phyloP scores from a whole-genome alignment of 1,139 yeast genomes.

The Yamadazyma mexicana region DNA sequence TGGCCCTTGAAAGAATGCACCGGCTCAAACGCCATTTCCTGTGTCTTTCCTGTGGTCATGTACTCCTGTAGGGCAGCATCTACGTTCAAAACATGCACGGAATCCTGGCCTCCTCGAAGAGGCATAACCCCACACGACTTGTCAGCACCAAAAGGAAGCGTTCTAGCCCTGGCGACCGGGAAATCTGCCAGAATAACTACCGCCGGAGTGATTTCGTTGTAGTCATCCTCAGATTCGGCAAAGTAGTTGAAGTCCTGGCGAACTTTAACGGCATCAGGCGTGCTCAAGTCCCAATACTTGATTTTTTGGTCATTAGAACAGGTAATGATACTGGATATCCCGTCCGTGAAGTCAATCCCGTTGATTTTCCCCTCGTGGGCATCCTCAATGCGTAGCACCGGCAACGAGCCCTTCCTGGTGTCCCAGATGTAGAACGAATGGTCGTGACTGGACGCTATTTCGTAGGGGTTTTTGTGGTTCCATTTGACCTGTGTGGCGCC shows the following conservation, averaged over 20 bases:
- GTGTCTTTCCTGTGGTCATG: slow-evolving; percentile 26
- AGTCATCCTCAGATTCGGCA: slow-evolving; percentile 14
- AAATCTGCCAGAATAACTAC: slow-evolving; percentile 69
- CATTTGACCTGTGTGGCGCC: slow-evolving; percentile 95
- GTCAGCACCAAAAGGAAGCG: slow-evolving; percentile 88
- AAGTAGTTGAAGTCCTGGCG: slow-evolving; percentile 25
- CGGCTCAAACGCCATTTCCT: slow-evolving; percentile 37
- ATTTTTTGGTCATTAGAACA: slow-evolving; percentile 86
- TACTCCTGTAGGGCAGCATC: slow-evolving; percentile 47
- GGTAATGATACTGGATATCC: slow-evolving; percentile 62
- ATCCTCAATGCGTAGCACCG: slow-evolving; percentile 56
- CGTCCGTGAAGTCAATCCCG: slow-evolving; percentile 79
- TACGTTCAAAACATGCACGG: slow-evolving; percentile 66
- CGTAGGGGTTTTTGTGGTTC: slow-evolving; percentile 74
- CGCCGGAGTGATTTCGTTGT: slow-evolving; percentile 38
- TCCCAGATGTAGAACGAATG: slow-evolving; percentile 85
- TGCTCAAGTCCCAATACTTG: slow-evolving; percentile 77
- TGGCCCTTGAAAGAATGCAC: slow-evolving; percentile 76
- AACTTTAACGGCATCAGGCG: slow-evolving; percentile 20
- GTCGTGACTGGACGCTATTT: slow-evolving; percentile 86
- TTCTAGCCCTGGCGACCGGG: slow-evolving; percentile 87
- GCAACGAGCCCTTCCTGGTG: slow-evolving; percentile 74
- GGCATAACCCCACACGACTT: slow-evolving; percentile 82
- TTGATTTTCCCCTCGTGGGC: slow-evolving; percentile 87
- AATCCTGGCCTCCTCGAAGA: slow-evolving; percentile 77